Percentiles rank a stretch among this genome's conserved stretches.
Conservation (phyloP, 352 stramenopile species). For the Bremia lactucae region DNA sequence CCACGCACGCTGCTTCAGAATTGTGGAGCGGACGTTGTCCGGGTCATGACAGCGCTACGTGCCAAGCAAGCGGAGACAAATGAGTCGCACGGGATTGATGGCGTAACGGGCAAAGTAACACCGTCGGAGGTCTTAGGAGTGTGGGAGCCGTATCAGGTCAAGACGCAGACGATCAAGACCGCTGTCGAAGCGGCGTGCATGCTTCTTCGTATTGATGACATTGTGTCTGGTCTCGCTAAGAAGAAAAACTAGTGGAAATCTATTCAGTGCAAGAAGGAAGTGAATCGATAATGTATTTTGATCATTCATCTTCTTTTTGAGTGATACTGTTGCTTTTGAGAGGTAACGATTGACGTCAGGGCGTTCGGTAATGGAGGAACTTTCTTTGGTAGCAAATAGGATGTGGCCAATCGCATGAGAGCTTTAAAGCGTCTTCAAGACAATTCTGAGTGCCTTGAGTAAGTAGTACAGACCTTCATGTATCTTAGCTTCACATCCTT, state of each 20-base stretch:
- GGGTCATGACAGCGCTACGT: conserved; percentile 94
- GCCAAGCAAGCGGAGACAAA: conserved; percentile 87
- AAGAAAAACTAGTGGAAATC: conserved; percentile 64
- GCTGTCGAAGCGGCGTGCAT: conserved; percentile 98
- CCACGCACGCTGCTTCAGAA: conserved; percentile 98
- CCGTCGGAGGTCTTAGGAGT: conserved; percentile 94
- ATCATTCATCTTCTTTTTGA: too few relatives aligned
- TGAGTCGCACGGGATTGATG: conserved; percentile 67
- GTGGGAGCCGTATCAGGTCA: conserved; percentile 99
- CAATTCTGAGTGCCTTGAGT: too few relatives aligned
- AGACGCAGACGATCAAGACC: conserved; percentile 99
- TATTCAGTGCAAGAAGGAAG: neutral
- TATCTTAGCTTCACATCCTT: too few relatives aligned
- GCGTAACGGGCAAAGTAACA: conserved; percentile 85
- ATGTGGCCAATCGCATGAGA: too few relatives aligned
- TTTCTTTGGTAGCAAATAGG: too few relatives aligned
- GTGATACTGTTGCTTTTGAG: conserved; percentile 1
- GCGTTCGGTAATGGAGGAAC: conserved; percentile 38
- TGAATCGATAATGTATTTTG: conserved; percentile 66
- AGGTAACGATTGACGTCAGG: conserved; percentile 18
- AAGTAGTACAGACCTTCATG: too few relatives aligned
- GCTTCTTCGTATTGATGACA: conserved; percentile 98
- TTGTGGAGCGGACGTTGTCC: conserved; percentile 97
- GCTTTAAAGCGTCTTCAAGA: too few relatives aligned
- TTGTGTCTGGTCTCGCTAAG: conserved; percentile 98